Percentiles rank a stretch among this genome's conserved stretches.
These are phyloP conservation scores for Pseudogymnoascus sp. DNA, from an alignment of 2,329 filamentous ascomycete genomes.

Conservation along the genomic window DNA sequence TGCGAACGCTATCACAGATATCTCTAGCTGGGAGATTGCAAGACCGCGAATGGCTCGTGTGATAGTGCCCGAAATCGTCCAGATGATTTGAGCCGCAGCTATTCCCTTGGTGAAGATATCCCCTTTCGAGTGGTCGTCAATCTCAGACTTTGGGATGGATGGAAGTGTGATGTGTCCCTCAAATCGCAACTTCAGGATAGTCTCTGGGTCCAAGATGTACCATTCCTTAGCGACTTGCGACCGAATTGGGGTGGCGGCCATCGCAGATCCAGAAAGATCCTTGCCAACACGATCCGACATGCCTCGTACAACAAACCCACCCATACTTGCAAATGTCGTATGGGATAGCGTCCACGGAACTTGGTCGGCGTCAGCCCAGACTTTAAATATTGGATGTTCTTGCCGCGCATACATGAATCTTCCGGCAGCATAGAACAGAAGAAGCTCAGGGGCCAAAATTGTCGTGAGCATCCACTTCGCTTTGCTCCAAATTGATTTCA, in stretches of 20 bases:
- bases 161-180: neutral
- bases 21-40: slow-evolving; percentile 11
- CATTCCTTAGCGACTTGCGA: neutral
- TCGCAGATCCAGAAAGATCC: neutral
- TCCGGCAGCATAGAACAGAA: neutral
- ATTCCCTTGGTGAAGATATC: slow-evolving; percentile 9
- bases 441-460: neutral
- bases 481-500: neutral
- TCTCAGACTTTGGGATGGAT: neutral
- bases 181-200: neutral
- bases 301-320: neutral
- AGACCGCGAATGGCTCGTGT: neutral
- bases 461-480: slow-evolving; percentile 4
- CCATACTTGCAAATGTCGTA: neutral
- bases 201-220: neutral
- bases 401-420: neutral
- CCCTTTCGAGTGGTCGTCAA: neutral
- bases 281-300: neutral
- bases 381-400: neutral
- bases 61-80: neutral
- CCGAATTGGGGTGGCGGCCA: neutral
- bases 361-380: neutral
- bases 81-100: slow-evolving; percentile 8
- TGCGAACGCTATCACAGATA: slow-evolving; percentile 11
- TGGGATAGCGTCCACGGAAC: neutral